phyloP scores from a whole-genome alignment of 352 stramenopile species.

The Halophytophthora polymorphica region DNA sequence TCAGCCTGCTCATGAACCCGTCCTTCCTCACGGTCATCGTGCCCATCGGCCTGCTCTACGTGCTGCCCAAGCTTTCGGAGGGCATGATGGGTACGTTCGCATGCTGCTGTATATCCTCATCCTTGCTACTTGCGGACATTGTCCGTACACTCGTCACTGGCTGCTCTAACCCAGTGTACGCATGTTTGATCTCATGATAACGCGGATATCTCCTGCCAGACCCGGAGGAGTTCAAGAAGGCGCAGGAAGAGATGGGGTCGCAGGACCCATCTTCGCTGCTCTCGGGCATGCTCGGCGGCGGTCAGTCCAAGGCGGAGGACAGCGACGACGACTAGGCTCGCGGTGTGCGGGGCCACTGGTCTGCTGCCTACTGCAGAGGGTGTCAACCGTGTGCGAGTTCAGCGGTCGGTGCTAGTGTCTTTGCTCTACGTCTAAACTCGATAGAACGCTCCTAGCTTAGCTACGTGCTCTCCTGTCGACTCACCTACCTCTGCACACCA shows the following conservation, averaged over 20 bases:
- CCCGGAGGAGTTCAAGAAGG: slow-evolving; percentile 85
- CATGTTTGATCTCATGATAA: slow-evolving; percentile 1
- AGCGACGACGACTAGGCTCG: slow-evolving; percentile 67
- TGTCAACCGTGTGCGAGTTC: slow-evolving; percentile 3
- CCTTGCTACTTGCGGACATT: background rate
- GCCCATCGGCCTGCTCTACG: slow-evolving; percentile 72
- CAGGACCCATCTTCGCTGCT: slow-evolving; percentile 68
- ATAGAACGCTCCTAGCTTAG: slow-evolving; percentile 23
- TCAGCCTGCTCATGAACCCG: slow-evolving; percentile 74
- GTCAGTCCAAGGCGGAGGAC: slow-evolving; percentile 50
- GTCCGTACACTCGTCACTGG: no score
- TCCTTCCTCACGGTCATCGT: slow-evolving; percentile 81
- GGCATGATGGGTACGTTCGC: slow-evolving; percentile 62
- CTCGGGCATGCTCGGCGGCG: slow-evolving; percentile 71
- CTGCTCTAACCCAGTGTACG: background rate
- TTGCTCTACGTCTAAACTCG: slow-evolving; percentile 11
- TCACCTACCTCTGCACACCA: background rate
- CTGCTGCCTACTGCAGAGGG: slow-evolving; percentile 1
- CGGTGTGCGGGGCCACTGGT: no score
- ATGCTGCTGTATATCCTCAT: background rate
- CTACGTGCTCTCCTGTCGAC: slow-evolving; percentile 8
- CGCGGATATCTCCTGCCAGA: slow-evolving; percentile 31
- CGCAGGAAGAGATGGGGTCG: slow-evolving; percentile 78
- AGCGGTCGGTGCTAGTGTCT: slow-evolving; percentile 3
- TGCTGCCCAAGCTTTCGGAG: slow-evolving; percentile 78